phyloP scores from a whole-genome alignment of 139 green algal species.

The Zygnema cylindricum region DNA sequence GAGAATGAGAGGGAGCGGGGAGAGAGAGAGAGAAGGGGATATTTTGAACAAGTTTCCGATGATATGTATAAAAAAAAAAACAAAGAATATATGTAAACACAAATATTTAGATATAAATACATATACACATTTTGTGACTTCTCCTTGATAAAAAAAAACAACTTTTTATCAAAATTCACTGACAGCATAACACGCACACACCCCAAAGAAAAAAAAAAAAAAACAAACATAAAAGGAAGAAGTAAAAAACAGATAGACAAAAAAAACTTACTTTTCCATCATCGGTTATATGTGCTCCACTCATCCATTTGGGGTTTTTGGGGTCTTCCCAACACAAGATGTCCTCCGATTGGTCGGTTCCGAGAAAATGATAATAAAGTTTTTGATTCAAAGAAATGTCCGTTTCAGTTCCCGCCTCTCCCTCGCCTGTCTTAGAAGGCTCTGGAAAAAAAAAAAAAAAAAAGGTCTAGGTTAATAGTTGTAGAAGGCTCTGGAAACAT shows the following conservation, averaged over 20 bases:
- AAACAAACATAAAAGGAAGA: too few species aligned
- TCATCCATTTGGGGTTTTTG: constrained; percentile 77
- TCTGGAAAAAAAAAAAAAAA: constrained; percentile 51
- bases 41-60: not conserved
- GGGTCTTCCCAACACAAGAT: constrained; percentile 44
- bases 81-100: not conserved
- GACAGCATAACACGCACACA: too few species aligned
- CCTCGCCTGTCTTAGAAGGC: constrained; percentile 32
- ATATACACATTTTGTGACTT: too few species aligned
- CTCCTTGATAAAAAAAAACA: not conserved
- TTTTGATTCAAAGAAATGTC: constrained; percentile 74
- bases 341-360: constrained; percentile 77
- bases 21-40: not conserved
- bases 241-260: too few species aligned
- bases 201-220: too few species aligned
- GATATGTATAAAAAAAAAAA: not conserved
- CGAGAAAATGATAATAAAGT: constrained; percentile 87
- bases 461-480: too few species aligned
- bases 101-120: too few species aligned
- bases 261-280: constrained; percentile 71
- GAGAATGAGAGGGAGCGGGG: too few species aligned
- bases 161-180: too few species aligned
- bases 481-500: too few species aligned
- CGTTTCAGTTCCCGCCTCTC: constrained; percentile 83
- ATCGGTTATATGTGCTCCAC: constrained; percentile 76